Evolutionary conservation across 371 early-diverging fungal genomes (phyloP), one percentile per base, ranked within the genome.

Genomic region (Mortierella sp.): DNA sequence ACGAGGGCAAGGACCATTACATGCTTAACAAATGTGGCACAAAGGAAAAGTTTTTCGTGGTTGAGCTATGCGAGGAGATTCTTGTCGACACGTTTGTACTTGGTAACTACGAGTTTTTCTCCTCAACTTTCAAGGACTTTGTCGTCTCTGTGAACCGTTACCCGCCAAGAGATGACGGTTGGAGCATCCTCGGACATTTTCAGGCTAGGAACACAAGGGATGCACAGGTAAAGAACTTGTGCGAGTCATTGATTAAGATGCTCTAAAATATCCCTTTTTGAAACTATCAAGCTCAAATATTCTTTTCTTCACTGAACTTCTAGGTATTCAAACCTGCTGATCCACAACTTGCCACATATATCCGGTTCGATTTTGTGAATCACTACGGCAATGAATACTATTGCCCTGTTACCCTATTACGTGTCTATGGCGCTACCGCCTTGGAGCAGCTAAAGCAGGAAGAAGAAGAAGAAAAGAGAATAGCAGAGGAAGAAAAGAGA

Each of bases 71-170:
- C 79, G 93, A 98, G 70, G 96, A 94, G 32, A 96, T 98, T 65
- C 86, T 95, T 14, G 93, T 99, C 9, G 96, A 97, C 83, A 92
- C 96, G 0, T 81, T 99, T 49, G 90, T 94, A 12, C 78, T 99
- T 76, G 97, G 96, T 62, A 98, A 98, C 84, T 96, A 94, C 66
- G 99, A 99, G 83, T 97, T 96, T 78, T 99, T 98, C 77, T 95
- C 96, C 0, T 96, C 96, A 45, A 97, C 95, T 1, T 97, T 97
- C 84, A 94, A 93, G 76, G 94, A 96, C 59, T 91, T 97, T 73
- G 84, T 90, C 40, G 91, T 98, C 1, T 94, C 89, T 61, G 93
- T 94, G 35, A 91, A 94, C 45, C 85, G 91, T 22, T 98, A 97
- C 75, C 97, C 97, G 12, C 94, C 97, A 14, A 88, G 90, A 70